phyloP scores from a whole-genome alignment of 2,329 filamentous ascomycete species.

The Fusarium tricinctum region DNA sequence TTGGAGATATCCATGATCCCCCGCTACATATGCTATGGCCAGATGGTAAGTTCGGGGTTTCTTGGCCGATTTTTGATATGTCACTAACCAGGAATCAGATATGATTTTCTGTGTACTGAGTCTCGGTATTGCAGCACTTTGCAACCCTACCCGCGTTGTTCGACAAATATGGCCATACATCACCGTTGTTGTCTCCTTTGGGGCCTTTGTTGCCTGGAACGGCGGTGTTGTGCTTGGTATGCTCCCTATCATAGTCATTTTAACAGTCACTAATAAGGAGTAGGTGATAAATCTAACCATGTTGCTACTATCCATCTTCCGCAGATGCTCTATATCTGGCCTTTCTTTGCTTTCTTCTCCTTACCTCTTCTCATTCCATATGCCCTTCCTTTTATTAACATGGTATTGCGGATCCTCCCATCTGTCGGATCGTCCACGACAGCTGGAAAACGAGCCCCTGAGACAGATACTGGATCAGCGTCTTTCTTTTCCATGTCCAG shows the following conservation, averaged over 20 bases:
- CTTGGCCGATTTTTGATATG: neutral
- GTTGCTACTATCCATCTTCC: slow-evolving; percentile 88
- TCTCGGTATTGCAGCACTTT: slow-evolving; percentile 69
- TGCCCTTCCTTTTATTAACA: slow-evolving; percentile 55
- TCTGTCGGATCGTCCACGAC: neutral
- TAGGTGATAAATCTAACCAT: slow-evolving; percentile 95
- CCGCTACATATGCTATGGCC: slow-evolving; percentile 62
- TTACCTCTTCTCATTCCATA: slow-evolving; percentile 77
- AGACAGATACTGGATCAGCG: neutral
- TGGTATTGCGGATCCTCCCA: slow-evolving; percentile 1
- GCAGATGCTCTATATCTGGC: slow-evolving; percentile 97
- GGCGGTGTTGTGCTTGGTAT: slow-evolving; percentile 89
- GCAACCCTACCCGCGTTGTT: slow-evolving; percentile 62
- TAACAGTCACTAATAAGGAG: slow-evolving; percentile 44
- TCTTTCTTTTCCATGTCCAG: neutral
- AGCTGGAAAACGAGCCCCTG: neutral
- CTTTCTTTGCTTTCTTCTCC: slow-evolving; percentile 91
- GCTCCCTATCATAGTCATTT: slow-evolving; percentile 27
- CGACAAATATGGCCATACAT: slow-evolving; percentile 71
- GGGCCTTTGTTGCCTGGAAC: slow-evolving; percentile 85
- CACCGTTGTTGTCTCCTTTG: slow-evolving; percentile 76
- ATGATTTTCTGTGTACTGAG: slow-evolving; percentile 72
- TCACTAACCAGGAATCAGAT: slow-evolving; percentile 57
- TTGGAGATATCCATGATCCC: slow-evolving; percentile 70
- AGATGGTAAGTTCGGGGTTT: slow-evolving; percentile 60